phyloP scores from a whole-genome alignment of 1,284 basidiomycete genomes.

The Schizopora paradoxa region DNA sequence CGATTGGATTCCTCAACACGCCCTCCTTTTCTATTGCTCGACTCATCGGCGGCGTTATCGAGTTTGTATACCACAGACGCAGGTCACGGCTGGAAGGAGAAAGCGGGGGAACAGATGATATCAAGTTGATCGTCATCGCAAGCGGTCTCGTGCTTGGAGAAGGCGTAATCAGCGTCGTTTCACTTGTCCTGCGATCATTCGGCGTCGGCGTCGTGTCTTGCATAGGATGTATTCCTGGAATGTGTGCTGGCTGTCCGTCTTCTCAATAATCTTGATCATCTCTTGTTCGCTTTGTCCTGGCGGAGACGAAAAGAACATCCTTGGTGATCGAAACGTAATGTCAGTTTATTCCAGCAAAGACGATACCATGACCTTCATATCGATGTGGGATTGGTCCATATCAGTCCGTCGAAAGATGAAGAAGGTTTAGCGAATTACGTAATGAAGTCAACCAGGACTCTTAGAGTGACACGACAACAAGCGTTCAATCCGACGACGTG shows the following conservation, averaged over 20 bases:
- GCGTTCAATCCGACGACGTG: too few relatives aligned
- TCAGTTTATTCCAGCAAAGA: too few relatives aligned
- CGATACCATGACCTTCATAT: too few relatives aligned
- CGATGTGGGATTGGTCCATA: too few relatives aligned
- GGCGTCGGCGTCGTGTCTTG: slow-evolving; percentile 78
- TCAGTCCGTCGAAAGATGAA: too few relatives aligned
- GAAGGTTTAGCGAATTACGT: too few relatives aligned
- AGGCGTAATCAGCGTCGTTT: slow-evolving; percentile 82
- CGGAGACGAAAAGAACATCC: too few relatives aligned
- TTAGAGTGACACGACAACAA: too few relatives aligned
- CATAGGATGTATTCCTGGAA: slow-evolving; percentile 73
- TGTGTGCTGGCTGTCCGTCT: slow-evolving; percentile 63
- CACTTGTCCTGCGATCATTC: slow-evolving; percentile 67
- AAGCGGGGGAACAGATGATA: slow-evolving; percentile 42
- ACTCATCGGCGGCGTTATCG: slow-evolving; percentile 81
- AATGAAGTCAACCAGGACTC: too few relatives aligned
- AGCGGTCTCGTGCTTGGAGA: slow-evolving; percentile 96
- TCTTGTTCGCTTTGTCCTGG: too few relatives aligned
- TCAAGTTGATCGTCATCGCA: slow-evolving; percentile 81
- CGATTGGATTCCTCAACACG: slow-evolving; percentile 90
- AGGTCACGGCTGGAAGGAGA: slow-evolving; percentile 36
- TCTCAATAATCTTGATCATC: too few relatives aligned
- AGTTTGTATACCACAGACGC: slow-evolving; percentile 59
- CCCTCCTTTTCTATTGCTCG: slow-evolving; percentile 93
- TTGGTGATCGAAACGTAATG: too few relatives aligned